These are phyloP conservation scores for Solanum piurae DNA, from an alignment of 257 asterid genomes.

Conservation along the genomic window DNA sequence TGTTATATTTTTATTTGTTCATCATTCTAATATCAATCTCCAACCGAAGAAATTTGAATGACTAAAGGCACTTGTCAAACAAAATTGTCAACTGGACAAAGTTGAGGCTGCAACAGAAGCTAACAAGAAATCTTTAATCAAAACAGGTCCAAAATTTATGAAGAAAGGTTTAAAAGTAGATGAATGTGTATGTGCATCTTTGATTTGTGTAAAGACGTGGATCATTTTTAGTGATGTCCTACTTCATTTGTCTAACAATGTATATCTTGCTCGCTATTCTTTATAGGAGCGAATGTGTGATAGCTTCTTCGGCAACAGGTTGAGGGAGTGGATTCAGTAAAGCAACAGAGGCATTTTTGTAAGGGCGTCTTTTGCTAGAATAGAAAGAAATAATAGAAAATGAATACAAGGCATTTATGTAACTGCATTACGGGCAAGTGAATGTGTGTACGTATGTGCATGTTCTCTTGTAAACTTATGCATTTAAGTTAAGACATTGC, in stretches of 20 bases:
- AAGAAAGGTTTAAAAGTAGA: no score
- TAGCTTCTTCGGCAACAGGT: constrained; percentile 4
- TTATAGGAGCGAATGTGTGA: neutral
- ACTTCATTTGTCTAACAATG: neutral
- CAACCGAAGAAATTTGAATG: no score
- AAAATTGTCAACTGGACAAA: no score
- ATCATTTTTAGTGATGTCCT: neutral
- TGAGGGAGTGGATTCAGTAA: constrained; percentile 3
- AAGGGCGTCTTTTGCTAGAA: neutral
- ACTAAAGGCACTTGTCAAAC: no score
- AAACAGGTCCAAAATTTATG: no score
- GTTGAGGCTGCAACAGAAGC: no score
- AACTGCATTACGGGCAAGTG: no score
- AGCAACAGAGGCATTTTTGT: neutral
- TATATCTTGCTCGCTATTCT: neutral
- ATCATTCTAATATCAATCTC: no score
- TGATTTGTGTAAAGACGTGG: neutral
- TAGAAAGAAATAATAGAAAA: no score
- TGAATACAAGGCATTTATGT: no score
- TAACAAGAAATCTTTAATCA: no score
- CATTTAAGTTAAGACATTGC: neutral
- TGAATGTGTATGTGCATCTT: neutral
- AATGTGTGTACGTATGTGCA: neutral
- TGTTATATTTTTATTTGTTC: no score
- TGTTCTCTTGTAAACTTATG: neutral